Conservation (phyloP, 2,329 filamentous ascomycete genomes). For the Penicillium thymicola region DNA sequence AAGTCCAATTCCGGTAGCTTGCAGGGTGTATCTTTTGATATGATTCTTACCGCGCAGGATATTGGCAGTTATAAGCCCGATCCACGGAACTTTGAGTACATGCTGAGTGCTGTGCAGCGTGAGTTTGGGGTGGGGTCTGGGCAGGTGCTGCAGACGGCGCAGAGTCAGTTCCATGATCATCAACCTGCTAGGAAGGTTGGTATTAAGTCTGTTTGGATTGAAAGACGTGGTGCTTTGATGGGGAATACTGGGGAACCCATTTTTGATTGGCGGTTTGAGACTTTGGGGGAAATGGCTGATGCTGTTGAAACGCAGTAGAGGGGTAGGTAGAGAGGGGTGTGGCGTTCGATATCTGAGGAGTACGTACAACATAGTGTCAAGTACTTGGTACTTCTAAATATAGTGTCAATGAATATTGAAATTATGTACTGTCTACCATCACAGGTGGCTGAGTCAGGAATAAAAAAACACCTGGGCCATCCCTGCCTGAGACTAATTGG, state of each 20-base stretch:
- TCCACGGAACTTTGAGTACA: conserved; percentile 61
- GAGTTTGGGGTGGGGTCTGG: conserved; percentile 57
- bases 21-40: conserved; percentile 55
- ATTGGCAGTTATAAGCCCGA: conserved; percentile 71
- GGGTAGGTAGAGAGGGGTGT: not conserved
- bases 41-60: conserved; percentile 66
- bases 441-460: conserved; percentile 1
- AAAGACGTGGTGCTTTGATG: conserved; percentile 40
- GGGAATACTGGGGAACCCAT: conserved; percentile 37
- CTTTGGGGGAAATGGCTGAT: conserved; percentile 59
- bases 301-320: conserved; percentile 25
- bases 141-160: conserved; percentile 64
- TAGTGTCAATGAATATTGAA: not conserved
- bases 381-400: conserved; percentile 1
- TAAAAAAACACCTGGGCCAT: not conserved
- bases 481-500: not conserved
- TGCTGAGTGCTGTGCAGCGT: conserved; percentile 53
- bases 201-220: conserved; percentile 63
- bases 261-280: conserved; percentile 58
- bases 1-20: conserved; percentile 50
- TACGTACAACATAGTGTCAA: not conserved
- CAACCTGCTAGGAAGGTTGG: conserved; percentile 60
- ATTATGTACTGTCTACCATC: not conserved
- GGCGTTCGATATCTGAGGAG: too few species aligned
- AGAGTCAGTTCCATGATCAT: conserved; percentile 66